Evolutionary conservation across 1,139 yeast genomes (phyloP).

Genomic region (Diutina neorugosa): DNA sequence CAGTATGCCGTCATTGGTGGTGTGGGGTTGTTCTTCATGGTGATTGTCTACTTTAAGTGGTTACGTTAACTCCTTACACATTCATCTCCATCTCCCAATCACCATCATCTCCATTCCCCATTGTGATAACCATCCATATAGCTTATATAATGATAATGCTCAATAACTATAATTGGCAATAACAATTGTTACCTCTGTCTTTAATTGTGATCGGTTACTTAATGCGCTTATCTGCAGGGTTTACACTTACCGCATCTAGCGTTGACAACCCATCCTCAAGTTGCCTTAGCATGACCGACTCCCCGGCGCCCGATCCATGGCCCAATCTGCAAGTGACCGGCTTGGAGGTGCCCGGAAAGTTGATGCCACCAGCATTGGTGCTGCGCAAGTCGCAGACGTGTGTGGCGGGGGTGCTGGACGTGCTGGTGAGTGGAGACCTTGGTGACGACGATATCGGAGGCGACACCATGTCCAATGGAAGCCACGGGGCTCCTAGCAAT

Average conservation of each 20-base stretch:
- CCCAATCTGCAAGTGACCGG: background rate
- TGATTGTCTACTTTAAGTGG: slow-evolving; percentile 76
- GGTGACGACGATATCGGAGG: background rate
- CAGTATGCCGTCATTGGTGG: slow-evolving; percentile 85
- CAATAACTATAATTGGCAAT: too few species aligned
- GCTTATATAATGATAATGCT: too few species aligned
- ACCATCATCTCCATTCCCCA: too few species aligned
- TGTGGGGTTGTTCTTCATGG: slow-evolving; percentile 57
- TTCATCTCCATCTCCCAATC: too few species aligned
- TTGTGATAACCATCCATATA: too few species aligned
- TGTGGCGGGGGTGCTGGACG: slow-evolving; percentile 1
- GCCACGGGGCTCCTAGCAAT: background rate
- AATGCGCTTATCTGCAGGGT: background rate
- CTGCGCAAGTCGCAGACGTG: background rate
- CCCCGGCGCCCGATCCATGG: background rate
- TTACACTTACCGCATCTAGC: background rate
- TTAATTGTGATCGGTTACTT: too few species aligned
- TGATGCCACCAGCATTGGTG: background rate
- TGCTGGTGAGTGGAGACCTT: background rate
- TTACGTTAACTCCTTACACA: too few species aligned
- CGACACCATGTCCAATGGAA: background rate
- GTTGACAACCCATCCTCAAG: background rate
- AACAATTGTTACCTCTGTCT: too few species aligned
- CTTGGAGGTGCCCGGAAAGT: background rate
- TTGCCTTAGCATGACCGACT: background rate